Conservation (phyloP, 2,329 filamentous ascomycete species). For the Cladobotryum protrusum region DNA sequence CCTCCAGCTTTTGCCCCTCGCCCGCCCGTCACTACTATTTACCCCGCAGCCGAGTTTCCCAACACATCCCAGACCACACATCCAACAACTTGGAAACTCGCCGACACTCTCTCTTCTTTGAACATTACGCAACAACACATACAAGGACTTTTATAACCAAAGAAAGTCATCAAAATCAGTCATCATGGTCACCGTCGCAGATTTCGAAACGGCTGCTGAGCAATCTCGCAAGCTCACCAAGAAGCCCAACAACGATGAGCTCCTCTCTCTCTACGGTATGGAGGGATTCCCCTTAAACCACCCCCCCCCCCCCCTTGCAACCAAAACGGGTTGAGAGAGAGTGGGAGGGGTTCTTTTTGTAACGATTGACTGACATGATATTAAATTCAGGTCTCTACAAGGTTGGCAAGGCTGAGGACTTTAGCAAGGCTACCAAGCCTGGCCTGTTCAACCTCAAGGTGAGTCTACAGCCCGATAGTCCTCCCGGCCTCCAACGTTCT, state of each 20-base stretch:
- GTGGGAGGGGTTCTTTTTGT: no score
- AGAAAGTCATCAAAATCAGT: constrained; percentile 11
- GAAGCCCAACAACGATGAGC: constrained; percentile 58
- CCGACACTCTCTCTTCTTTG: no score
- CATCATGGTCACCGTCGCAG: constrained; percentile 36
- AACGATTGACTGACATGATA: no score
- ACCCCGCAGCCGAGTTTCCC: no score
- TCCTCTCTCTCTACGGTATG: constrained; percentile 56
- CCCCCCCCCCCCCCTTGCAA: not conserved
- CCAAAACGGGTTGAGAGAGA: not conserved
- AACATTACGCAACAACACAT: no score
- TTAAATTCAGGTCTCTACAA: constrained; percentile 51
- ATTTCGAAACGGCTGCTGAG: constrained; percentile 48
- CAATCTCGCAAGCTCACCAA: constrained; percentile 63
- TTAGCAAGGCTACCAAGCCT: constrained; percentile 49
- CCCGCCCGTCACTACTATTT: no score
- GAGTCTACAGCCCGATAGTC: constrained; percentile 7
- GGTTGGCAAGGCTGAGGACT: constrained; percentile 50
- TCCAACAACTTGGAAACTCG: no score
- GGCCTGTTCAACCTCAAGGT: constrained; percentile 69
- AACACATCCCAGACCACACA: no score
- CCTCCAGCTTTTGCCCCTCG: no score
- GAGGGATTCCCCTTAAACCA: no score
- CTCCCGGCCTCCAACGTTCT: not conserved
- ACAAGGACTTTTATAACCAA: not conserved